These are phyloP conservation scores for Aphanomyces invadans DNA, from an alignment of 352 stramenopile genomes.

Conservation along the genomic window DNA sequence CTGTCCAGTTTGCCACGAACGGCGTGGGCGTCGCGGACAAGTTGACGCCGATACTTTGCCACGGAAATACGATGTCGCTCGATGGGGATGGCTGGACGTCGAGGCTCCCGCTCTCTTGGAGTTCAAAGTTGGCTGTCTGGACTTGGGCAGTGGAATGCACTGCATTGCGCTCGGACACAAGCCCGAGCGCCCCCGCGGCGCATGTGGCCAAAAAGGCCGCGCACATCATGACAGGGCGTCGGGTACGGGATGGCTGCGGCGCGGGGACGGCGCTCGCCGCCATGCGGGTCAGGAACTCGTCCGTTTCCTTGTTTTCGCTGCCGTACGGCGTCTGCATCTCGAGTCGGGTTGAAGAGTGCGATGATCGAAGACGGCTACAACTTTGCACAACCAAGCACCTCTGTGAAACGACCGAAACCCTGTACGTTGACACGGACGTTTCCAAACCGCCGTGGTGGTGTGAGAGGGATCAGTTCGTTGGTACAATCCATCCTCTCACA, in stretches of 20 bases:
- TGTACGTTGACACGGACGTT: neutral
- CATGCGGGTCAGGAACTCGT: neutral
- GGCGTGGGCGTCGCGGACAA: neutral
- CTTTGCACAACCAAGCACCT: neutral
- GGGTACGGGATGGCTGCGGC: neutral
- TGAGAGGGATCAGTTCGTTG: no score
- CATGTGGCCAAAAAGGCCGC: neutral
- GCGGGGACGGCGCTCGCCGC: neutral
- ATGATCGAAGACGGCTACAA: neutral
- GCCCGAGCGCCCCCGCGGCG: neutral
- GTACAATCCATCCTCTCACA: no score
- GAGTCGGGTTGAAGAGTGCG: neutral
- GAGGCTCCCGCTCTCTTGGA: no score
- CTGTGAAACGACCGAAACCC: neutral
- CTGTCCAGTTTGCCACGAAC: neutral
- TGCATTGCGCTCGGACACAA: neutral
- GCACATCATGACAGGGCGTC: neutral
- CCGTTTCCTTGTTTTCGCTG: conserved; percentile 11
- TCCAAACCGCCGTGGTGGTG: no score
- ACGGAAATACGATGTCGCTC: neutral
- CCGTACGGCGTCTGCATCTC: neutral
- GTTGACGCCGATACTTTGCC: neutral
- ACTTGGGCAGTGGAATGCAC: neutral
- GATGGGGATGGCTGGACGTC: neutral
- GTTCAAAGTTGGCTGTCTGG: neutral